Evolutionary conservation across 805 yeast genomes (phyloP).

Genomic region (Myxozyma sirexii): DNA sequence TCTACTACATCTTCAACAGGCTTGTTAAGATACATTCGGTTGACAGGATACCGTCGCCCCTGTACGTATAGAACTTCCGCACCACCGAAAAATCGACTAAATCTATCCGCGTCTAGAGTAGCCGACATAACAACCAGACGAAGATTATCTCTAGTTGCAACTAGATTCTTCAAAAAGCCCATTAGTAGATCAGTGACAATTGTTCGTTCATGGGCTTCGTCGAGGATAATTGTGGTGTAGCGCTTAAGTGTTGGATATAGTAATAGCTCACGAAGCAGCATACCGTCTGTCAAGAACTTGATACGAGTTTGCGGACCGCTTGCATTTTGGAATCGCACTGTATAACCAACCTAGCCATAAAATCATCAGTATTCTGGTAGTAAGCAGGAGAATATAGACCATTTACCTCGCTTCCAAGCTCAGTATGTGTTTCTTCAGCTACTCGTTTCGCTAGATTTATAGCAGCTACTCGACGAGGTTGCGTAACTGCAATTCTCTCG

Average conservation of each 20-base stretch:
- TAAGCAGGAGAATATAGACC: not conserved
- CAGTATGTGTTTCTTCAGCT: conserved; percentile 80
- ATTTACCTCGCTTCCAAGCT: conserved; percentile 64
- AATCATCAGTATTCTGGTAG: not conserved
- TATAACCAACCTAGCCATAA: conserved; percentile 63
- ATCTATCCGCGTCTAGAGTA: conserved; percentile 86
- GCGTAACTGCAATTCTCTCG: conserved; percentile 83
- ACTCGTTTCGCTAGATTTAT: conserved; percentile 91
- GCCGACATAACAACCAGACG: conserved; percentile 92
- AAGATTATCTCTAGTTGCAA: conserved; percentile 53
- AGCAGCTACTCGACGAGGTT: conserved; percentile 98
- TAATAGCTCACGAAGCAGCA: conserved; percentile 91
- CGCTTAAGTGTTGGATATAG: conserved; percentile 62
- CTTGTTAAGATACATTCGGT: conserved; percentile 62
- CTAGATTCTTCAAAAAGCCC: conserved; percentile 79
- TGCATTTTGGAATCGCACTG: conserved; percentile 85
- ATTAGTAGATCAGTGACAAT: conserved; percentile 84
- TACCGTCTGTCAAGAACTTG: conserved; percentile 94
- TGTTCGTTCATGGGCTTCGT: conserved; percentile 98
- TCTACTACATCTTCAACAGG: conserved; percentile 85
- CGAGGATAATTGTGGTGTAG: conserved; percentile 79
- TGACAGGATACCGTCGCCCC: conserved; percentile 87
- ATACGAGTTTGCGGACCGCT: conserved; percentile 64
- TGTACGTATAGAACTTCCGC: conserved; percentile 85
- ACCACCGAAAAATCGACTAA: conserved; percentile 71